Conservation (phyloP, 768 basidiomycete genomes). For the Pulveroboletus frians region DNA sequence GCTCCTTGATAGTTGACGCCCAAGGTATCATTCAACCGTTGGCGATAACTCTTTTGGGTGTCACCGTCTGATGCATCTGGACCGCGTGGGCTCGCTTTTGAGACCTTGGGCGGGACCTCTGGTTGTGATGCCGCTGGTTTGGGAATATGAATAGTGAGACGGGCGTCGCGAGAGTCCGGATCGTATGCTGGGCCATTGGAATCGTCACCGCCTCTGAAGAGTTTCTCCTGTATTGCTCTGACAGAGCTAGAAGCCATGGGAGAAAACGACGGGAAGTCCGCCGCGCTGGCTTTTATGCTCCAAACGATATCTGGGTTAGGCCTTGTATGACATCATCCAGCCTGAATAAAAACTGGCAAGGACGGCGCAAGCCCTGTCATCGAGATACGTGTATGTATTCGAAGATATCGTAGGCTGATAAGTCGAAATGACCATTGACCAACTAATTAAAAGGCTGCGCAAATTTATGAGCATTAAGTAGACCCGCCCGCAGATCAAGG, state of each 20-base stretch:
- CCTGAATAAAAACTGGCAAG: constrained; percentile 7
- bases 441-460: constrained; percentile 15
- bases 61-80: constrained; percentile 3
- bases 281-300: neutral
- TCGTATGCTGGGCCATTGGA: constrained; percentile 19
- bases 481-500: constrained; percentile 32
- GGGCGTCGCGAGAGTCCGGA: constrained; percentile 27
- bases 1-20: constrained; percentile 72
- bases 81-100: constrained; percentile 33
- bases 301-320: neutral
- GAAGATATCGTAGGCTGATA: constrained; percentile 12
- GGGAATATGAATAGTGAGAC: constrained; percentile 70
- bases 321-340: constrained; percentile 21
- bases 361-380: neutral
- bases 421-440: constrained; percentile 2
- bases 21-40: constrained; percentile 57
- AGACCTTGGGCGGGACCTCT: constrained; percentile 41
- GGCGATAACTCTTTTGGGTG: constrained; percentile 45
- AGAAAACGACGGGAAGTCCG: neutral
- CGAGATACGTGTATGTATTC: constrained; percentile 17
- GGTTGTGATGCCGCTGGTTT: constrained; percentile 35
- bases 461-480: constrained; percentile 12
- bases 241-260: constrained; percentile 42
- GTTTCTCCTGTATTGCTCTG: constrained; percentile 68
- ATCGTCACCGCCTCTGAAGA: constrained; percentile 49